Evolutionary conservation across 2,329 filamentous ascomycete species (phyloP), one percentile per base, ranked within the genome.

Genomic region (Cytospora leucostoma): DNA sequence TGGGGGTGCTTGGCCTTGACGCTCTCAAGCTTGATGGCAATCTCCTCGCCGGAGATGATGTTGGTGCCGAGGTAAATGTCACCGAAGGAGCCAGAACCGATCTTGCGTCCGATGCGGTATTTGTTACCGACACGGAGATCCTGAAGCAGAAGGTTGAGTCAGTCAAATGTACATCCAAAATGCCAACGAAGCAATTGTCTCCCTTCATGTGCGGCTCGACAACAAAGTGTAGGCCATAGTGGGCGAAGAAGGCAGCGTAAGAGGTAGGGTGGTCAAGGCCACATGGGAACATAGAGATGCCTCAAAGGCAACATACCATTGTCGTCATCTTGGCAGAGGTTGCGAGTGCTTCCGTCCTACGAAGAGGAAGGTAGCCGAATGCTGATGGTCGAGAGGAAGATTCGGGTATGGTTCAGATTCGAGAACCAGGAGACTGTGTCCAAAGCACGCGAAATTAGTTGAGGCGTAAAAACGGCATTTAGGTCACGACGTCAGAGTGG

Each of bases 1-100:
- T 98, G 95, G 64, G 95, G 95, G 78, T 98, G 95, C 85, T 99
- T 98, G 76, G 95, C 94, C 86, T 99, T 99, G 81, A 98, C 94
- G 69, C 92, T 96, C 81, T 99, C 95, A 66, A 99, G 92, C 84
- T 99, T 99, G 84, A 99, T 99, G 76, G 95, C 95, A 73, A 99
- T 98, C 80, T 99, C 95, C 79, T 99, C 95, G 67, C 95, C 95
- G 5, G 95, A 98, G 79, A 98, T 98, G 81, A 99, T 98, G 84
- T 99, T 98, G 78, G 95, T 99, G 73, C 95, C 95, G 61, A 98
- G 88, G 80, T 98, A 99, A 76, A 99, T 98, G 73, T 98, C 95
- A 82, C 95, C 95, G 77, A 99, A 99, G 74, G 89, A 93, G 71
- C 95, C 95, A 71, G 93, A 97, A 72, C 95, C 95, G 74, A 99